Conservation (phyloP, 2,329 filamentous ascomycete species). For the Leptosphaerulina australis region DNA sequence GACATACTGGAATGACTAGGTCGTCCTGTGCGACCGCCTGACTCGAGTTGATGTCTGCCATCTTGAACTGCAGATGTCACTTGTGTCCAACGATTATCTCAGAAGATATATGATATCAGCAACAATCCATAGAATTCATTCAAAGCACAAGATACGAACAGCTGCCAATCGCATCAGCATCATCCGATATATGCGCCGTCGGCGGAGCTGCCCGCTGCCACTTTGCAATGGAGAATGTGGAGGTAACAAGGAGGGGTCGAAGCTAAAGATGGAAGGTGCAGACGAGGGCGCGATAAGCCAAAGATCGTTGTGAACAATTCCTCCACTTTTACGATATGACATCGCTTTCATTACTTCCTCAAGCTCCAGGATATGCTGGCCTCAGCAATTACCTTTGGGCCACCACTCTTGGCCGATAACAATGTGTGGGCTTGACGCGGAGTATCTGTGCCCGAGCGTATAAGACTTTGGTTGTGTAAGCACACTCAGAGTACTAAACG, state of each 20-base stretch:
- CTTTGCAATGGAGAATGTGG: constrained; percentile 19
- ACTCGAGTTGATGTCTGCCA: constrained; percentile 36
- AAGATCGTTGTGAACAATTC: constrained; percentile 1
- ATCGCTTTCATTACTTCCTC: too few species aligned
- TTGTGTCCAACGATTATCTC: background rate
- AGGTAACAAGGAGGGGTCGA: constrained; percentile 22
- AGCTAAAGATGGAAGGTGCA: constrained; percentile 36
- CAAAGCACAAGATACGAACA: constrained; percentile 4
- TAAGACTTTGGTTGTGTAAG: too few species aligned
- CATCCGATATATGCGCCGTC: constrained; percentile 14
- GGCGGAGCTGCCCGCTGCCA: constrained; percentile 31
- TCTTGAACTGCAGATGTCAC: constrained; percentile 3
- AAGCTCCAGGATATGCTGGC: too few species aligned
- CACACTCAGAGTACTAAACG: too few species aligned
- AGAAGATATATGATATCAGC: background rate
- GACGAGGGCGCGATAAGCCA: constrained; percentile 33
- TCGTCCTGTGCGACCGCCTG: constrained; percentile 49
- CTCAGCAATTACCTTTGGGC: too few species aligned
- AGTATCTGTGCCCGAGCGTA: too few species aligned
- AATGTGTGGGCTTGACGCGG: too few species aligned
- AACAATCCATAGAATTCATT: background rate
- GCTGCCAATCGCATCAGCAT: constrained; percentile 8
- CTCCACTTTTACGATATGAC: too few species aligned
- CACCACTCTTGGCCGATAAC: too few species aligned
- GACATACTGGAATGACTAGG: constrained; percentile 47